These are phyloP conservation scores for Penicillium herquei DNA, from an alignment of 495 filamentous ascomycete species.

Conservation along the genomic window DNA sequence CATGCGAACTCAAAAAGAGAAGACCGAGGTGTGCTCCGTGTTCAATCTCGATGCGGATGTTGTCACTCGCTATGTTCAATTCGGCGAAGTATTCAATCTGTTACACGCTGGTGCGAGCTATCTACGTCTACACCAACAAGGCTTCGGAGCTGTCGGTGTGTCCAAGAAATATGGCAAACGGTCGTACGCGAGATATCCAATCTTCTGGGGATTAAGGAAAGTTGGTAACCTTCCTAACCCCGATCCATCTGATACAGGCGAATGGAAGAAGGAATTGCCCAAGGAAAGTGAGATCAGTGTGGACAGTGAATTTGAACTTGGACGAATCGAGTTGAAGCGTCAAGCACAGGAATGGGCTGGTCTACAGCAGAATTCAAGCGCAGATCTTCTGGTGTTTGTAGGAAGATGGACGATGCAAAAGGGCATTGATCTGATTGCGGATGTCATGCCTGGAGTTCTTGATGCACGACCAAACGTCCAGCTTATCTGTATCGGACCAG, in stretches of 20 bases:
- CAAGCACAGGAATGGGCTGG: slow-evolving; percentile 80
- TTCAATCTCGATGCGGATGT: slow-evolving; percentile 57
- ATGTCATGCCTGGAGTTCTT: slow-evolving; percentile 71
- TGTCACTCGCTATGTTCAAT: slow-evolving; percentile 51
- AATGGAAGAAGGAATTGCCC: slow-evolving; percentile 58
- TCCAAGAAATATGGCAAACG: slow-evolving; percentile 75
- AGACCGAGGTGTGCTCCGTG: slow-evolving; percentile 66
- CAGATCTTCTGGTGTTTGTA: slow-evolving; percentile 76
- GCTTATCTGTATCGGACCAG: slow-evolving; percentile 68
- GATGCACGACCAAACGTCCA: slow-evolving; percentile 66
- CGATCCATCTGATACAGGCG: slow-evolving; percentile 70
- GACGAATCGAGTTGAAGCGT: slow-evolving; percentile 54
- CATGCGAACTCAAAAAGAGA: slow-evolving; percentile 67
- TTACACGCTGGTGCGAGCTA: slow-evolving; percentile 72
- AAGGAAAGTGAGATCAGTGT: slow-evolving; percentile 54
- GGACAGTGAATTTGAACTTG: slow-evolving; percentile 57
- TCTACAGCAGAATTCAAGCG: slow-evolving; percentile 60
- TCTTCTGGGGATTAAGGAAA: slow-evolving; percentile 73
- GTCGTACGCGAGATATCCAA: slow-evolving; percentile 71
- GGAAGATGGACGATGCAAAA: slow-evolving; percentile 80
- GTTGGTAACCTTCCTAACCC: slow-evolving; percentile 73
- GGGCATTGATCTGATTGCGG: slow-evolving; percentile 74
- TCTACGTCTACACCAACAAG: slow-evolving; percentile 70
- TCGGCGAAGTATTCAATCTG: slow-evolving; percentile 69
- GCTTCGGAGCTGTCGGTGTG: slow-evolving; percentile 74